Conservation (phyloP, 208 protist species). For the Trypanosoma congolense region DNA sequence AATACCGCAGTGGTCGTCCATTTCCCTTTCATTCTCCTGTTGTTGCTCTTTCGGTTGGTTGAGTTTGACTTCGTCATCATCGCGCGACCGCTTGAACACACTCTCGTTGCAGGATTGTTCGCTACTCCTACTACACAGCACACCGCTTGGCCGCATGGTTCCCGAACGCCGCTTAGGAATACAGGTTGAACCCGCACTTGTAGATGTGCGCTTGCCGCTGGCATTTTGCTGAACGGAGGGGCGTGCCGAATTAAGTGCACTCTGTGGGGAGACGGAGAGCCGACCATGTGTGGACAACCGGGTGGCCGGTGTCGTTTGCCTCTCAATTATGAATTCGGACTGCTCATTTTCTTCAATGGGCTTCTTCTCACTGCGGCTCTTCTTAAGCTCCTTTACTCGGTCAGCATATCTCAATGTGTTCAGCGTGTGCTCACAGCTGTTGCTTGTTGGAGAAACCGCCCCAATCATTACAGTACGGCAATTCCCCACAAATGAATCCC, state of each 20-base stretch:
- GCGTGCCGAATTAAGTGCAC: constrained; percentile 5
- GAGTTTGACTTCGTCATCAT: constrained; percentile 4
- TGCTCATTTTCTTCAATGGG: constrained; percentile 21
- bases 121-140: not conserved
- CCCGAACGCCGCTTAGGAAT: constrained; percentile 6
- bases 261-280: constrained; percentile 7
- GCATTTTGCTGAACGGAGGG: not conserved
- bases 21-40: constrained; percentile 4
- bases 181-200: not conserved
- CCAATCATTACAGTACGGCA: constrained; percentile 95
- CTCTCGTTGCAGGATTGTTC: constrained; percentile 4
- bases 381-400: constrained; percentile 71
- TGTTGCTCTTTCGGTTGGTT: not conserved
- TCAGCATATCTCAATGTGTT: constrained; percentile 97
- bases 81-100: constrained; percentile 11
- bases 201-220: constrained; percentile 6
- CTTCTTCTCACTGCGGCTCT: constrained; percentile 54
- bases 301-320: constrained; percentile 9
- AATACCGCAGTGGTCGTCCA: constrained; percentile 10
- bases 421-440: constrained; percentile 92
- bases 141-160: constrained; percentile 12
- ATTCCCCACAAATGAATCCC: constrained; percentile 95
- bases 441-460: constrained; percentile 85
- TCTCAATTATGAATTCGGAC: constrained; percentile 12
- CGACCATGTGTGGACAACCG: constrained; percentile 1